Base-by-base conservation (phyloP, 2,329 filamentous ascomycete genomes). In the Cytospora schulzeri region DNA sequence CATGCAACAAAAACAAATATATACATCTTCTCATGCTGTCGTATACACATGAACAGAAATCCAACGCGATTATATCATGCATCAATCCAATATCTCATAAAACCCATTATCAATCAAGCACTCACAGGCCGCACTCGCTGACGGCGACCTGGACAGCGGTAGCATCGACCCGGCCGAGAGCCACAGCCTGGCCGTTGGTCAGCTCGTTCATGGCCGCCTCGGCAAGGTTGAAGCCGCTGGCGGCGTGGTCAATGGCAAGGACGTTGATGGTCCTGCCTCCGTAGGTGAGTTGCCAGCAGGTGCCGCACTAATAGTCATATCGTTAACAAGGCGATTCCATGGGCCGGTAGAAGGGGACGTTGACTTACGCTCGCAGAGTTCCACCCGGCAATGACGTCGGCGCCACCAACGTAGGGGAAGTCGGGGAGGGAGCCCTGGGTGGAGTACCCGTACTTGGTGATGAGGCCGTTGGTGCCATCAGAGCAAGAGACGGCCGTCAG, bases 401-500 rank as follows among this genome's bases (percentile, higher is more conserved):
- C 77, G 35, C 84, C 86, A 38, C 84, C 87, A 66, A 89, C 81
- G 74, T 81, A 78, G 41, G 84, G 81, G 76, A 84, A 88, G 41
- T 69, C 68, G 19, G 80, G 78, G 69, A 86, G 74, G 33, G 80
- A 71, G 60, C 80, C 80, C 75, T 87, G 84, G 0, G 76, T 85
- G 60, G 76, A 72, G 85, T 84, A 90, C 70, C 80, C 80, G 77
- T 85, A 85, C 71, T 80, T 83, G 70, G 83, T 86, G 68, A 85
- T 85, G 67, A 92, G 81, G 64, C 89, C 89, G 76, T 91, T 88
- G 67, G 67, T 55, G 62, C 89, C 89, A 72, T 91, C 86, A 35
- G 86, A 89, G 83, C 89, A 92, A 67, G 87, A 74, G 53, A 92
- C 82, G 6, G 72, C 74, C 38, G 76, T 80, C 62, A 93, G 74